Evolutionary conservation across 1,139 yeast species (phyloP).

Genomic region (Blastobotrys persicus): DNA sequence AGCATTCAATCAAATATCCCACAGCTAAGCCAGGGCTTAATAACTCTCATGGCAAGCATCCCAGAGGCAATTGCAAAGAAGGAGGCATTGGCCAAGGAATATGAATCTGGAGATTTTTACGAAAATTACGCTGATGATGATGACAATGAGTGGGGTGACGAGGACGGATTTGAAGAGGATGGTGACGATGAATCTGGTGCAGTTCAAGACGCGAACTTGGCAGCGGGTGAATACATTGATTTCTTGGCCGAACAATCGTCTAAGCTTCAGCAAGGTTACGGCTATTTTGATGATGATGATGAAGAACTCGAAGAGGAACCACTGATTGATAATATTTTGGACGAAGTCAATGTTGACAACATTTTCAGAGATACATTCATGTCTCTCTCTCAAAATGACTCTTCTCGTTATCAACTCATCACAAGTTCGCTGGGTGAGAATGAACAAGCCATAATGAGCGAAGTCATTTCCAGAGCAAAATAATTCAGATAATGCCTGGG

Average conservation of each 20-base stretch:
- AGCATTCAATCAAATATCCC: constrained; percentile 34
- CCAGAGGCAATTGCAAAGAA: constrained; percentile 69
- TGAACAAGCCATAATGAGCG: constrained; percentile 36
- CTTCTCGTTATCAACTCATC: constrained; percentile 32
- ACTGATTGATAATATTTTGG: constrained; percentile 72
- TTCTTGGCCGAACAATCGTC: constrained; percentile 32
- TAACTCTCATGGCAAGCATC: constrained; percentile 52
- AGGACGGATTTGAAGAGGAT: constrained; percentile 40
- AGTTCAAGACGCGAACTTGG: constrained; percentile 36
- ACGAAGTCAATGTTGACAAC: constrained; percentile 61
- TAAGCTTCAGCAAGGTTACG: constrained; percentile 28
- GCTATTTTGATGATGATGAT: constrained; percentile 44
- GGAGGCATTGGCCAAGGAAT: constrained; percentile 61
- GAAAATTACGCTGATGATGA: constrained; percentile 41
- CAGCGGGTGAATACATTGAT: constrained; percentile 36
- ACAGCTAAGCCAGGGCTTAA: constrained; percentile 49
- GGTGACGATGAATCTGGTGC: constrained; percentile 46
- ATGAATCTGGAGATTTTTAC: constrained; percentile 39
- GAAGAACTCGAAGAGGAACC: constrained; percentile 78
- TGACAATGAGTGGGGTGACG: constrained; percentile 21
- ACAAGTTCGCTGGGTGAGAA: constrained; percentile 33
- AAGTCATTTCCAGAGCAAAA: constrained; percentile 25
- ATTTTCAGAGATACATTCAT: constrained; percentile 47
- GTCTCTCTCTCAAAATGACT: constrained; percentile 35
- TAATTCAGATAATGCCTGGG: too few species aligned